Evolutionary conservation across 2,329 filamentous ascomycete genomes (phyloP), one percentile per base, ranked within the genome.

Genomic region (Aspergillus novoparasiticus): DNA sequence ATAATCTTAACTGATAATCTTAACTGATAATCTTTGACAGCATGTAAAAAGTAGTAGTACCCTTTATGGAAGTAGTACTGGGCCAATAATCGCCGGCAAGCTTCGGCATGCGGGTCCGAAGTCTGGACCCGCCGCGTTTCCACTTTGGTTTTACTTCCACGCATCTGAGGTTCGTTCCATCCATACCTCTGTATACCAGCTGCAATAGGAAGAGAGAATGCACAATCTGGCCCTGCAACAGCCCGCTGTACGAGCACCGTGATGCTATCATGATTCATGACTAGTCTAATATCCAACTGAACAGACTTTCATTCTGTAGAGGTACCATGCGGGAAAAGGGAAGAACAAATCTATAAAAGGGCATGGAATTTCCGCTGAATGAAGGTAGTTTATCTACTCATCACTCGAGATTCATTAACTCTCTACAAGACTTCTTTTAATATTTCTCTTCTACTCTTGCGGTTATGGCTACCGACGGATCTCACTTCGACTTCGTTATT

Each of bases 401-500:
- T 41, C 16, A 41, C 6, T 8, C 16, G 19, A n/a, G 6, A 19
- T 41, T 19, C 6, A 41, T 41, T 19, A 2, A 41, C 36, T 41
- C 36, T 19, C 36, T 9, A 19, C 36, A 19, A 41, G 6, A 19
- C 6, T 19, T n/a, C 6, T 19, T 4, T 41, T 19, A 2, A 8
- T 41, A 41, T 10, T 19, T 9, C 16, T 41, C 36, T 19, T 41
- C 36, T 19, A 16, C 8, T 41, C 16, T 19, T 41, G 36, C 36
- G 16, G 16, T 19, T 6, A 41, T 41, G 36, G 36, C 36, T 41
- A 41, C 36, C 36, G 16, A 41, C 16, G 36, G 36, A 41, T 41
- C 36, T 19, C 50, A 64, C 34, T 72, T 61, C 59, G 73, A 75
- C 66, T 76, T 74, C 59, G 72, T 76, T 56, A 46, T 76, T 51